Base-by-base conservation (phyloP, 768 basidiomycete species). In the Leccinum rimulosum region DNA sequence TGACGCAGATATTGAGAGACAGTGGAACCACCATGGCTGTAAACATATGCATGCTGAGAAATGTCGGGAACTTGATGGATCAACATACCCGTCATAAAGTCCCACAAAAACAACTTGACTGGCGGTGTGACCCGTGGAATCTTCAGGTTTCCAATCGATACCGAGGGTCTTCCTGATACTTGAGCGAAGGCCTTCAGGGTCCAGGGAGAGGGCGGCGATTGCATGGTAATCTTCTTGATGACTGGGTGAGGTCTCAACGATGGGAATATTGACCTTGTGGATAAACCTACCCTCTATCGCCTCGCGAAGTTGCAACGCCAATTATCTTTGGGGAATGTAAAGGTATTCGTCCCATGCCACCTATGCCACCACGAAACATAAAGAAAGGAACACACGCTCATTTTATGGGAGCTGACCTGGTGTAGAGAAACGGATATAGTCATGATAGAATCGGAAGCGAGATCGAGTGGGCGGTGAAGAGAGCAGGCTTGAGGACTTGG, bases 211-310 rank as follows among this genome's bases (percentile, higher is more conserved):
- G 1, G 89, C 83, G 7, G 86, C 83, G 68, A 89, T 89, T 14
- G 87, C 79, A 68, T 89, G 84, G 61, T 89, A 91, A 67, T 97
- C 95, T 75, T 96, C 94, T 72, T 96, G 94, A 62, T 95, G 86
- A 61, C 93, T 95, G 66, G 12, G 52, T 35, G 54, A 57, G 55
- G 56, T 59, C 45, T 70, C 47, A 62, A 51, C 48, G 47, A 27
- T 25, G 30, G 25, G 30, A 6, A 43, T 11, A 28, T n/a, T 15
- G 33, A 10, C 38, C 45, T 50, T 49, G 54, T 22, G 31, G 57
- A 47, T 52, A 11, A 28, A 64, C 75, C 31, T 68, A 88, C 92
- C 81, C 80, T 73, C 91, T 79, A 66, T 86, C 87, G 45, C 92
- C 92, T 48, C 93, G 81, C 22, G 89, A 89, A 58, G 81, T 86